Percentiles rank a stretch among this genome's conserved stretches.
These are phyloP conservation scores for Candida albicans DNA, from an alignment of 1,139 yeast species.

Conservation along the genomic window DNA sequence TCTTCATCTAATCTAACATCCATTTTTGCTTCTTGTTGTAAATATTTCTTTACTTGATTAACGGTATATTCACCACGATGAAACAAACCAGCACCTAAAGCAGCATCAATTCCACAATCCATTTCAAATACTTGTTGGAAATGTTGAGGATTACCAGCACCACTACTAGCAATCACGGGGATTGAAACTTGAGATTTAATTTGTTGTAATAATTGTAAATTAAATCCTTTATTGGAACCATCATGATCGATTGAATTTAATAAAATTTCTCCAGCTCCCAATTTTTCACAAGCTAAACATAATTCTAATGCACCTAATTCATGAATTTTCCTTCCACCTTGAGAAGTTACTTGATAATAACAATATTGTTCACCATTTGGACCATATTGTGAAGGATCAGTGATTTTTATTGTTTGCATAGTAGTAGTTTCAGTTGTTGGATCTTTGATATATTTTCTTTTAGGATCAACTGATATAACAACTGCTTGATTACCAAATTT, in stretches of 20 bases:
- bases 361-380: slow-evolving; percentile 85
- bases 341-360: slow-evolving; percentile 93
- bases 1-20: slow-evolving; percentile 93
- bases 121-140: slow-evolving; percentile 78
- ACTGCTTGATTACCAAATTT: slow-evolving; percentile 97
- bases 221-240: slow-evolving; percentile 92
- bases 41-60: slow-evolving; percentile 69
- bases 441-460: slow-evolving; percentile 63
- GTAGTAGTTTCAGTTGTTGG: slow-evolving; percentile 59
- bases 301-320: slow-evolving; percentile 91
- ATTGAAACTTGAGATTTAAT: slow-evolving; percentile 74
- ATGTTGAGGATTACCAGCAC: slow-evolving; percentile 92
- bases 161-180: slow-evolving; percentile 96
- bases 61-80: slow-evolving; percentile 93
- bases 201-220: slow-evolving; percentile 76
- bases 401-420: slow-evolving; percentile 53
- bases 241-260: slow-evolving; percentile 94
- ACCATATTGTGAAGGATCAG: slow-evolving; percentile 55
- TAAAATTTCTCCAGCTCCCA: slow-evolving; percentile 96
- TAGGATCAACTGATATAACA: slow-evolving; percentile 95
- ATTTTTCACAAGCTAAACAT: slow-evolving; percentile 80
- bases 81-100: slow-evolving; percentile 97
- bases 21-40: slow-evolving; percentile 82
- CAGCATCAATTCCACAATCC: slow-evolving; percentile 87
- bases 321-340: slow-evolving; percentile 90